Conservation (phyloP, 192 early-diverging fungal species). For the Oehlia diaphana region DNA sequence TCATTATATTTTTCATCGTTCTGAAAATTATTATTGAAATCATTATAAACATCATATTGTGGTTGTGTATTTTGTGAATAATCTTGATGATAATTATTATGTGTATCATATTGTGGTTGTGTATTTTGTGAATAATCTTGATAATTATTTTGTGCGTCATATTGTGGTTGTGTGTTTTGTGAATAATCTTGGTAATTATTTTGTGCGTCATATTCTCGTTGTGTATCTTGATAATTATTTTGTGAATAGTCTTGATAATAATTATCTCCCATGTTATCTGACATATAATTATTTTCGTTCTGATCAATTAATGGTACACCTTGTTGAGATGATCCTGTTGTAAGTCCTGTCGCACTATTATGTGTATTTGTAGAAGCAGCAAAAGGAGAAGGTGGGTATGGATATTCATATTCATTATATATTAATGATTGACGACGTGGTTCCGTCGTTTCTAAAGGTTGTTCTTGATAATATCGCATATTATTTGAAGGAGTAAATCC, state of each 20-base stretch:
- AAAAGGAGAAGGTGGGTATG: not conserved
- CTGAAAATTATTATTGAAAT: not conserved
- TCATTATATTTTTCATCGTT: not conserved
- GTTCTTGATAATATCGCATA: not conserved
- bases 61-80: not conserved
- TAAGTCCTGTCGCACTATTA: not conserved
- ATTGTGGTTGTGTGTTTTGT: not conserved
- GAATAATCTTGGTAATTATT: not conserved
- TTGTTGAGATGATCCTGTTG: not conserved
- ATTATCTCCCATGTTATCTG: not conserved
- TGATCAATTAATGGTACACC: slow-evolving; percentile 4
- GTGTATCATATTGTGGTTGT: not conserved
- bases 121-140: not conserved
- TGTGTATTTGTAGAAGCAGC: not conserved
- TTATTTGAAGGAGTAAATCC: not conserved
- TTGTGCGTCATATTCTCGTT: not conserved
- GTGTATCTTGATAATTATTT: not conserved
- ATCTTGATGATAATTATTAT: not conserved
- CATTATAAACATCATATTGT: slow-evolving; percentile 11
- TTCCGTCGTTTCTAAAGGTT: not conserved
- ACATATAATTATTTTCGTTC: not conserved
- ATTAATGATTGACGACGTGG: not conserved
- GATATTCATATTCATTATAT: not conserved
- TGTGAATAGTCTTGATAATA: not conserved
- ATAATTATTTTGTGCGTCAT: not conserved